Evolutionary conservation across 1,139 yeast species (phyloP).

Genomic region (Kodamaea derodonti): DNA sequence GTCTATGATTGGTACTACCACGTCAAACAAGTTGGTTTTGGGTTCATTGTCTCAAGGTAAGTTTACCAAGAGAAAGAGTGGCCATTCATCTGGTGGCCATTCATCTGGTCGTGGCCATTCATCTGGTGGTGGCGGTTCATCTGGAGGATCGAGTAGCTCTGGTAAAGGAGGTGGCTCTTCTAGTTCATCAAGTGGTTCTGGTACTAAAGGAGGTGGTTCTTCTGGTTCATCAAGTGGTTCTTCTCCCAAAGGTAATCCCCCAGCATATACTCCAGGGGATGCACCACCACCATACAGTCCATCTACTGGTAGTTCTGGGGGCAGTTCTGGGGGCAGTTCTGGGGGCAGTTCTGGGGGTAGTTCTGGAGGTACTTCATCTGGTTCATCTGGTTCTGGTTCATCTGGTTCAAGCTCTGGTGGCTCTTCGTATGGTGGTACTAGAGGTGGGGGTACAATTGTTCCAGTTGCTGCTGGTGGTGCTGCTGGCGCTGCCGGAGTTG

Average conservation of each 20-base stretch:
- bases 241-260: background rate
- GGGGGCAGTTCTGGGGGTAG: background rate
- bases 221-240: background rate
- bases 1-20: background rate
- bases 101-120: background rate
- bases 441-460: background rate
- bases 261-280: slow-evolving; percentile 1
- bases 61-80: background rate
- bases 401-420: background rate
- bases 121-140: background rate
- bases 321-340: background rate
- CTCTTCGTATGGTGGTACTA: background rate
- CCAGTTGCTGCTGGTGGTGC: background rate
- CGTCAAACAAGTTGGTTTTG: background rate
- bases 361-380: background rate
- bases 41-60: background rate
- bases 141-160: background rate
- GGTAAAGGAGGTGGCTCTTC: background rate
- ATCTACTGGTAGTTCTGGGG: background rate
- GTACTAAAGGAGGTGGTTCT: background rate
- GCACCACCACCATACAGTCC: background rate
- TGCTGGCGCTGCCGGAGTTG: background rate
- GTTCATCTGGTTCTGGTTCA: background rate
- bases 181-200: background rate
- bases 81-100: background rate